A percentile compares a stretch with the other conserved stretches of the same genome.
These are phyloP conservation scores for Penicillium bialowiezense DNA, from an alignment of 495 filamentous ascomycete species.

Conservation along the genomic window DNA sequence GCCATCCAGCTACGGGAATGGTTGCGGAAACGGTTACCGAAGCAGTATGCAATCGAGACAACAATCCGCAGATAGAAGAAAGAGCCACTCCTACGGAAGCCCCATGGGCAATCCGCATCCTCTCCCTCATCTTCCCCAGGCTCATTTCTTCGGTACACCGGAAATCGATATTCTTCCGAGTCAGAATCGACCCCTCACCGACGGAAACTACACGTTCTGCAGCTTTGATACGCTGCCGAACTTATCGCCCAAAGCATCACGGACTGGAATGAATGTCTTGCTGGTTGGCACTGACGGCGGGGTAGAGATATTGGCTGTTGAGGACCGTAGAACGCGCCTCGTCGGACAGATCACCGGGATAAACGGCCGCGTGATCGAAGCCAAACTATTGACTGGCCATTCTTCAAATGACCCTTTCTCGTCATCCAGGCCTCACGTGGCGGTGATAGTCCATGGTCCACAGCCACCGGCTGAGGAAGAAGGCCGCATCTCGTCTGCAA, in stretches of 20 bases:
- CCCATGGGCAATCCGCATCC: slow-evolving; percentile 55
- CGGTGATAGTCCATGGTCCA: slow-evolving; percentile 73
- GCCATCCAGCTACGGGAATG: slow-evolving; percentile 45
- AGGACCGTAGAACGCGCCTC: slow-evolving; percentile 61
- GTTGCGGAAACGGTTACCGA: slow-evolving; percentile 42
- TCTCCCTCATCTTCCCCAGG: slow-evolving; percentile 76
- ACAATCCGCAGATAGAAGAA: slow-evolving; percentile 38
- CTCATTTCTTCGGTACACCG: slow-evolving; percentile 63
- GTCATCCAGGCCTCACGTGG: slow-evolving; percentile 61
- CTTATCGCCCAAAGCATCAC: slow-evolving; percentile 41
- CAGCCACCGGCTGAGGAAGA: slow-evolving; percentile 41
- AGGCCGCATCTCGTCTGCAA: slow-evolving; percentile 31
- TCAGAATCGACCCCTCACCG: slow-evolving; percentile 30
- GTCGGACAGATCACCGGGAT: slow-evolving; percentile 69
- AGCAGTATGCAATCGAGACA: slow-evolving; percentile 38
- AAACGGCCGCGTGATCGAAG: slow-evolving; percentile 74
- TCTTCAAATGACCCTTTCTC: slow-evolving; percentile 38
- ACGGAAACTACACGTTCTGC: slow-evolving; percentile 71
- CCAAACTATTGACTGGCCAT: slow-evolving; percentile 70
- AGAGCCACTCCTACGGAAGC: slow-evolving; percentile 45
- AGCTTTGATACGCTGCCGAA: slow-evolving; percentile 69
- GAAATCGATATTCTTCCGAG: slow-evolving; percentile 47
- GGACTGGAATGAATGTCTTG: slow-evolving; percentile 63
- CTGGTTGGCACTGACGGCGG: slow-evolving; percentile 73
- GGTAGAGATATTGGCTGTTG: slow-evolving; percentile 67